Percentiles rank a stretch among this genome's conserved stretches.
Evolutionary conservation across 805 yeast genomes (phyloP).

Genomic region (Candida ipomoeae): DNA sequence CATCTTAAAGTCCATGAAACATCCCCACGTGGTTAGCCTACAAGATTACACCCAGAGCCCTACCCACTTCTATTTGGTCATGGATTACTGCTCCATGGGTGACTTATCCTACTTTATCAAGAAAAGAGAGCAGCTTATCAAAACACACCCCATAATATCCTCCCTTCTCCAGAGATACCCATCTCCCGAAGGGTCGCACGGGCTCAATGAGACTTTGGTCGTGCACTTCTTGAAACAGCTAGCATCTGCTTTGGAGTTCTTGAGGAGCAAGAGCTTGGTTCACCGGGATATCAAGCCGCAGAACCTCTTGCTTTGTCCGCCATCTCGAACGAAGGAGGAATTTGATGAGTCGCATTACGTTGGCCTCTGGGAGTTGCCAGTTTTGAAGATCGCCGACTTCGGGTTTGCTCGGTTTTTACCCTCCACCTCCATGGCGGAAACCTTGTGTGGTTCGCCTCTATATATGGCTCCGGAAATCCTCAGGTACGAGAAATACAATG

Average conservation of each 20-base stretch:
- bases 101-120: constrained; percentile 86
- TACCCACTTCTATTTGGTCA: constrained; percentile 77
- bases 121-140: constrained; percentile 64
- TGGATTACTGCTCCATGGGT: constrained; percentile 96
- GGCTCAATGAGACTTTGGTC: constrained; percentile 74
- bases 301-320: constrained; percentile 77
- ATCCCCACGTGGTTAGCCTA: constrained; percentile 88
- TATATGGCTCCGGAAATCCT: constrained; percentile 99
- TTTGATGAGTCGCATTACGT: constrained; percentile 57
- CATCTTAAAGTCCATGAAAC: constrained; percentile 80
- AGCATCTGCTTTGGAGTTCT: constrained; percentile 75
- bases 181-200: constrained; percentile 70
- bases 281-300: constrained; percentile 97
- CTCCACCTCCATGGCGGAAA: constrained; percentile 90
- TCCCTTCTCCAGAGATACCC: constrained; percentile 80
- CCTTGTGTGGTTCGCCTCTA: constrained; percentile 94
- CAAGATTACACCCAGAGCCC: constrained; percentile 78
- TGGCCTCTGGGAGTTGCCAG: constrained; percentile 86
- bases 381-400: constrained; percentile 91
- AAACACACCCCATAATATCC: constrained; percentile 73
- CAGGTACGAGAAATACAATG: constrained; percentile 91
- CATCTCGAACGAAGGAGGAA: constrained; percentile 58
- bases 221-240: constrained; percentile 84
- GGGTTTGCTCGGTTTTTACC: constrained; percentile 97
- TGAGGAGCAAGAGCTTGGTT: constrained; percentile 78